Evolutionary conservation across 2,329 filamentous ascomycete genomes (phyloP).

Genomic region (Neofusicoccum laricinum): DNA sequence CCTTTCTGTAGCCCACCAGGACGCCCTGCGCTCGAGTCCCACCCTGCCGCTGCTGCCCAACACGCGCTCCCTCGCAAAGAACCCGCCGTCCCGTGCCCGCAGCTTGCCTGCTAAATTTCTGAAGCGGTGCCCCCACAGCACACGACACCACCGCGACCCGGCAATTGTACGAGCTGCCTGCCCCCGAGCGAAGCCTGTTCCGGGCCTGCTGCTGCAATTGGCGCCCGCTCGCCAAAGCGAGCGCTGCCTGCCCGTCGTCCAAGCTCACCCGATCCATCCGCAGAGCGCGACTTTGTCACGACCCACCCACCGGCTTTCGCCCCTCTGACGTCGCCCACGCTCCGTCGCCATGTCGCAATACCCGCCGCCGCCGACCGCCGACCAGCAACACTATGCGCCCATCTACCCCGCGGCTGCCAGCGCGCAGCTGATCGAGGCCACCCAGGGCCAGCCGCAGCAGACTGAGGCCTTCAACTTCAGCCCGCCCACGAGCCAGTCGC

Average conservation of each 20-base stretch:
- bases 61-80: neutral
- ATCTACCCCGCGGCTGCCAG: slow-evolving; percentile 29
- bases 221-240: neutral
- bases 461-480: slow-evolving; percentile 16
- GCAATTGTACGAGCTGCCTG: neutral
- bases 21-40: neutral
- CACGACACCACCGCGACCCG: neutral
- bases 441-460: slow-evolving; percentile 17
- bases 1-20: neutral
- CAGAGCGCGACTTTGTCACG: neutral
- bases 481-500: slow-evolving; percentile 12
- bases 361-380: slow-evolving; percentile 25
- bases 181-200: neutral
- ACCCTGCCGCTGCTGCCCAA: neutral
- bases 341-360: slow-evolving; percentile 22
- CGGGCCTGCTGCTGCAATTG: neutral
- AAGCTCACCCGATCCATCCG: slow-evolving; percentile 13
- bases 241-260: neutral
- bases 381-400: slow-evolving; percentile 32
- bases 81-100: neutral
- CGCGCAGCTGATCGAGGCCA: slow-evolving; percentile 20
- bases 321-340: neutral
- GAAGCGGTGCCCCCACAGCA: slow-evolving; percentile 10
- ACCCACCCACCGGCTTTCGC: neutral
- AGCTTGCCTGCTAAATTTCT: slow-evolving; percentile 14